Percentiles rank a stretch among this genome's conserved stretches.
Evolutionary conservation across 495 filamentous ascomycete genomes (phyloP).

Genomic region (Cenococcum geophilum): DNA sequence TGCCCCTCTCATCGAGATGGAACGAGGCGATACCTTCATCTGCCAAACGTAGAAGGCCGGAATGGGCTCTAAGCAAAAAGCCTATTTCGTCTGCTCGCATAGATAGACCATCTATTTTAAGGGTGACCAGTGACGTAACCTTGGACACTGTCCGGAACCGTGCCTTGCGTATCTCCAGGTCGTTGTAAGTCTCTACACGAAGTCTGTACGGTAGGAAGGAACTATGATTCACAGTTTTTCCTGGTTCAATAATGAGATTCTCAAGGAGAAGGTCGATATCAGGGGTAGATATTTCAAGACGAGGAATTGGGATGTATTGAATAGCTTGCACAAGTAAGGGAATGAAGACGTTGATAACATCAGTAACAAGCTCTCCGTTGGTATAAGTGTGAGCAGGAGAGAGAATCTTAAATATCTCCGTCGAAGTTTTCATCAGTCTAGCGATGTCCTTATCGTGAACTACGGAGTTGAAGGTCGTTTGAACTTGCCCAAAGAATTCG

Average conservation of each 20-base stretch:
- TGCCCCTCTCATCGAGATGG: conserved; percentile 73
- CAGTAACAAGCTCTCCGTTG: conserved; percentile 65
- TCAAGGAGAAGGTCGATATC: conserved; percentile 81
- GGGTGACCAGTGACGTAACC: conserved; percentile 62
- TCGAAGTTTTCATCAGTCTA: conserved; percentile 57
- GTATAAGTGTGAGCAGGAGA: conserved; percentile 52
- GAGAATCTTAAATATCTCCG: conserved; percentile 59
- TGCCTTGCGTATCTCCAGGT: conserved; percentile 76
- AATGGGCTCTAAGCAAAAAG: conserved; percentile 66
- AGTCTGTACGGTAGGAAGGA: conserved; percentile 86
- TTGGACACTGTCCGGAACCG: conserved; percentile 62
- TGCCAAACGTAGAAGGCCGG: conserved; percentile 57
- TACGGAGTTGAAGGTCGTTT: conserved; percentile 60
- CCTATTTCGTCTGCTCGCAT: conserved; percentile 79
- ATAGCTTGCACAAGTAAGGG: conserved; percentile 68
- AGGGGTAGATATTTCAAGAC: conserved; percentile 76
- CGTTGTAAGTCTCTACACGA: conserved; percentile 73
- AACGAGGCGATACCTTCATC: conserved; percentile 83
- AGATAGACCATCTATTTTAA: conserved; percentile 73
- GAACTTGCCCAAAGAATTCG: conserved; percentile 60
- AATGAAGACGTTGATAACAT: conserved; percentile 70
- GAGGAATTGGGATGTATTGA: conserved; percentile 82
- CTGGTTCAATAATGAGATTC: conserved; percentile 85
- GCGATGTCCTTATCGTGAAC: conserved; percentile 62
- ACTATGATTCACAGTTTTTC: conserved; percentile 71